Percentiles rank a stretch among this genome's conserved stretches.
These are phyloP conservation scores for Picea sitchensis DNA, from an alignment of 75 land plant genomes.

Conservation along the genomic window DNA sequence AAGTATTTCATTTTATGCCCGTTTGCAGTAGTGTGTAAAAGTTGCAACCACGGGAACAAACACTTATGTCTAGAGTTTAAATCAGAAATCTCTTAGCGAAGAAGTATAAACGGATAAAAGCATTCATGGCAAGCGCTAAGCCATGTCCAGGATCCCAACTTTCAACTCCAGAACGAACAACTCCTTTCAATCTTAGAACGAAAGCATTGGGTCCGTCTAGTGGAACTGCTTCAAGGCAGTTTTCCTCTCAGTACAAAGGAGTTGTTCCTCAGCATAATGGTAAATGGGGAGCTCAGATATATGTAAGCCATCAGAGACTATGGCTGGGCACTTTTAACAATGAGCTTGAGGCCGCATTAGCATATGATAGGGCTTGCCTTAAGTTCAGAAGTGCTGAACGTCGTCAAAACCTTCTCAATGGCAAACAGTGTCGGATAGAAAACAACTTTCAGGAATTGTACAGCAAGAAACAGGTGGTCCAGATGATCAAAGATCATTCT, in stretches of 20 bases:
- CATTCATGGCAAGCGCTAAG: too few relatives aligned
- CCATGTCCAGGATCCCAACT: too few relatives aligned
- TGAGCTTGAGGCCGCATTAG: constrained; percentile 12
- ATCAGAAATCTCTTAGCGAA: too few relatives aligned
- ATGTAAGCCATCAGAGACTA: constrained; percentile 12
- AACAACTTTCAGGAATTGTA: neutral
- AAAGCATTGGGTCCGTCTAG: too few relatives aligned
- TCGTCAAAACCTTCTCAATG: neutral
- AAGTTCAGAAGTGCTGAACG: neutral
- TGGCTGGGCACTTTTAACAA: constrained; percentile 20
- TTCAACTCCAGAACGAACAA: too few relatives aligned
- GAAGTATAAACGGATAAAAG: too few relatives aligned
- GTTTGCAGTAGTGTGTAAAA: too few relatives aligned
- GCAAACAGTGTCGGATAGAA: neutral
- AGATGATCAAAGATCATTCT: neutral
- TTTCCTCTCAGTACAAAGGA: constrained; percentile 13
- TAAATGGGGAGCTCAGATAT: constrained; percentile 12
- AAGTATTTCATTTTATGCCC: too few relatives aligned
- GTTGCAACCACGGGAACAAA: too few relatives aligned
- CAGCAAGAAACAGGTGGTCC: neutral
- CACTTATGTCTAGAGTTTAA: too few relatives aligned
- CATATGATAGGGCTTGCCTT: constrained; percentile 17
- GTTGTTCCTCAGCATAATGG: constrained; percentile 17
- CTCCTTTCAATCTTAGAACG: too few relatives aligned
- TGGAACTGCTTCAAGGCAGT: neutral